Percentiles rank a stretch among this genome's conserved stretches.
Evolutionary conservation across 148 eudicot genomes (phyloP).

Genomic region (Fagopyrum esculentum): DNA sequence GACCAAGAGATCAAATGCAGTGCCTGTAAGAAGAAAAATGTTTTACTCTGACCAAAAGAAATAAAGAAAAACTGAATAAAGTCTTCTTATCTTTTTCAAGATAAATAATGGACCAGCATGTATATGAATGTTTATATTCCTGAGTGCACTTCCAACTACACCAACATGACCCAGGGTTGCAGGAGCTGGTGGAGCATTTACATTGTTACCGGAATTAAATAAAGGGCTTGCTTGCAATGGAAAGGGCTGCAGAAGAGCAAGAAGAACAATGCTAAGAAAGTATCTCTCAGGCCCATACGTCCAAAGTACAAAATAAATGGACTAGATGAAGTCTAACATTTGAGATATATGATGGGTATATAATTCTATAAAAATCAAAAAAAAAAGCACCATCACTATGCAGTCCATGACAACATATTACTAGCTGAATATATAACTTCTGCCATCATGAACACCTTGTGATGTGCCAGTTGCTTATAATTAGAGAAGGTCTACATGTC

Average conservation of each 20-base stretch:
- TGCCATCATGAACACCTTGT: neutral
- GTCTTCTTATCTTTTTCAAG: neutral
- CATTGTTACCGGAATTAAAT: constrained; percentile 37
- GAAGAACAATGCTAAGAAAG: constrained; percentile 5
- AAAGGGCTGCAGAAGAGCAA: constrained; percentile 58
- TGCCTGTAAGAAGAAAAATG: constrained; percentile 24
- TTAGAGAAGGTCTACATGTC: no score
- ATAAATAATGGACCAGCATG: constrained; percentile 59
- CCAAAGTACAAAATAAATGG: neutral
- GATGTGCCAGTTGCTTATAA: neutral
- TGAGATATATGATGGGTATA: neutral
- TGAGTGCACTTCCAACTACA: constrained; percentile 47
- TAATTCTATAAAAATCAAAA: neutral
- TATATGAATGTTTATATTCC: constrained; percentile 86
- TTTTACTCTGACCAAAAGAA: neutral
- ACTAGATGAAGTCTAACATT: neutral
- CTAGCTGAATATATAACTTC: neutral
- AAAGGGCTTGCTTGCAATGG: constrained; percentile 75
- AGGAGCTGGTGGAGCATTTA: constrained; percentile 32
- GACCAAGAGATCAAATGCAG: constrained; percentile 34
- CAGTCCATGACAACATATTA: neutral
- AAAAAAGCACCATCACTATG: neutral
- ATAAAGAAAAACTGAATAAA: neutral
- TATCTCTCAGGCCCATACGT: neutral
- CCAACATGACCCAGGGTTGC: constrained; percentile 58